phyloP scores from a whole-genome alignment of 192 early-diverging fungal genomes.

The Geranomyces michiganensis region DNA sequence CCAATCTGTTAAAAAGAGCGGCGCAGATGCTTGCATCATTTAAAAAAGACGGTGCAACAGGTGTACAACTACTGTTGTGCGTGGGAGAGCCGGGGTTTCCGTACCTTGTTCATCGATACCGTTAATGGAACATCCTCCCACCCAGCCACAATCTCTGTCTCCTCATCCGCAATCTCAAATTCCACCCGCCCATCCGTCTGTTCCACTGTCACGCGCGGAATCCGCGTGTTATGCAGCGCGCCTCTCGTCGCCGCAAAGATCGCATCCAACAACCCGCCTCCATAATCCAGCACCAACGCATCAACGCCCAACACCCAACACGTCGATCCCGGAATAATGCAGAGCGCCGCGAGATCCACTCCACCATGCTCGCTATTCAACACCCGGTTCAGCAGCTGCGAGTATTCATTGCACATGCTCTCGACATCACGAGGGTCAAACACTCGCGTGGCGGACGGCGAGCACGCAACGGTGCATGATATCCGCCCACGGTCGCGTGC shows the following conservation, averaged over 20 bases:
- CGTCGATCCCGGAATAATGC: slow-evolving; percentile 85
- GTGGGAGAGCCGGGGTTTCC: too few relatives aligned
- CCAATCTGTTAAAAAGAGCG: slow-evolving; percentile 66
- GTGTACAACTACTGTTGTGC: too few relatives aligned
- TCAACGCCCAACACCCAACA: slow-evolving; percentile 89
- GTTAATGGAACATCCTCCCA: slow-evolving; percentile 77
- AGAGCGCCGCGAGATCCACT: slow-evolving; percentile 80
- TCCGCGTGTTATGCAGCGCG: slow-evolving; percentile 83
- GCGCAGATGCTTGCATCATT: background rate
- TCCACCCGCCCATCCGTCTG: slow-evolving; percentile 80
- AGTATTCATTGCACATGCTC: slow-evolving; percentile 82
- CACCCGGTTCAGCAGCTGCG: slow-evolving; percentile 78
- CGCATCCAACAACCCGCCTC: slow-evolving; percentile 83
- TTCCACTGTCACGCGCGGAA: slow-evolving; percentile 84
- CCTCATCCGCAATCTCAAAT: slow-evolving; percentile 93
- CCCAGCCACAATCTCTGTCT: slow-evolving; percentile 76
- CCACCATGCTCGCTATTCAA: slow-evolving; percentile 83
- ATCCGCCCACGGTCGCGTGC: slow-evolving; percentile 61
- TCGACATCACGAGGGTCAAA: slow-evolving; percentile 50
- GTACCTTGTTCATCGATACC: slow-evolving; percentile 84
- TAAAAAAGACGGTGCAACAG: background rate
- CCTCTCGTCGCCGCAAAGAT: slow-evolving; percentile 85
- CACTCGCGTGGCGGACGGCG: slow-evolving; percentile 33
- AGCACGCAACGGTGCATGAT: slow-evolving; percentile 85
- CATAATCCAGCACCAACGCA: slow-evolving; percentile 87